phyloP scores from a whole-genome alignment of 2,329 filamentous ascomycete genomes.

The Ophiosphaerella narmari region DNA sequence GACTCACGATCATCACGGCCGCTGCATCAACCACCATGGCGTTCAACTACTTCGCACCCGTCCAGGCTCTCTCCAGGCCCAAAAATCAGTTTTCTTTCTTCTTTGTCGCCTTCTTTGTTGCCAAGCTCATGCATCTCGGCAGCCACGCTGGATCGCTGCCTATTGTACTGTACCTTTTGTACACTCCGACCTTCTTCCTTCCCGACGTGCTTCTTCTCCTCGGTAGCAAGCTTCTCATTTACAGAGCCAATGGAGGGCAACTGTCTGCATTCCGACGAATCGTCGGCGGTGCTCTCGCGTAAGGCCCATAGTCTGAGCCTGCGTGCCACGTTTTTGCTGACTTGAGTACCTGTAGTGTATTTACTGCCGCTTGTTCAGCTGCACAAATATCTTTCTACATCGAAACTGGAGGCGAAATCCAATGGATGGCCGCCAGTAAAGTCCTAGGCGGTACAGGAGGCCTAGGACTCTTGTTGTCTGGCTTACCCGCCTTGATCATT shows the following conservation, averaged over 20 bases:
- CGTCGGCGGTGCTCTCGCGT: conserved; percentile 14
- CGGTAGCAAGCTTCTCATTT: conserved; percentile 17
- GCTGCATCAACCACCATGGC: conserved; percentile 11
- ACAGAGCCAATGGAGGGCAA: conserved; percentile 16
- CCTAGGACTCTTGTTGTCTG: conserved; percentile 16
- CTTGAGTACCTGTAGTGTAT: conserved; percentile 1
- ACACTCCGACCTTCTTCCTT: conserved; percentile 20
- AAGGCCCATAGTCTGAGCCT: not conserved
- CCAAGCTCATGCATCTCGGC: conserved; percentile 20
- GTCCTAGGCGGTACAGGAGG: conserved; percentile 21
- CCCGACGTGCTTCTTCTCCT: conserved; percentile 19
- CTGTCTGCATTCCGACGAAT: conserved; percentile 4
- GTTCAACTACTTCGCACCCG: conserved; percentile 19
- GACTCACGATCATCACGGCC: conserved; percentile 10
- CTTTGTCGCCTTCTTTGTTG: conserved; percentile 19
- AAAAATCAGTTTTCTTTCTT: conserved; percentile 20
- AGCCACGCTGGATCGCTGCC: conserved; percentile 19
- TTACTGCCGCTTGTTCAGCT: conserved; percentile 17
- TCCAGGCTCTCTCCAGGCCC: conserved; percentile 16
- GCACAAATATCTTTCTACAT: conserved; percentile 20
- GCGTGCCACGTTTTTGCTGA: conserved; percentile 2
- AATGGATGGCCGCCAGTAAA: conserved; percentile 23
- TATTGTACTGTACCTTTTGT: conserved; percentile 20
- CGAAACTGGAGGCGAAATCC: conserved; percentile 21
- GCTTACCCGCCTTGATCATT: conserved; percentile 12